A percentile compares a stretch with the other conserved stretches of the same genome.
Evolutionary conservation across 2,329 filamentous ascomycete genomes (phyloP).

Genomic region (Bisporella sp.): DNA sequence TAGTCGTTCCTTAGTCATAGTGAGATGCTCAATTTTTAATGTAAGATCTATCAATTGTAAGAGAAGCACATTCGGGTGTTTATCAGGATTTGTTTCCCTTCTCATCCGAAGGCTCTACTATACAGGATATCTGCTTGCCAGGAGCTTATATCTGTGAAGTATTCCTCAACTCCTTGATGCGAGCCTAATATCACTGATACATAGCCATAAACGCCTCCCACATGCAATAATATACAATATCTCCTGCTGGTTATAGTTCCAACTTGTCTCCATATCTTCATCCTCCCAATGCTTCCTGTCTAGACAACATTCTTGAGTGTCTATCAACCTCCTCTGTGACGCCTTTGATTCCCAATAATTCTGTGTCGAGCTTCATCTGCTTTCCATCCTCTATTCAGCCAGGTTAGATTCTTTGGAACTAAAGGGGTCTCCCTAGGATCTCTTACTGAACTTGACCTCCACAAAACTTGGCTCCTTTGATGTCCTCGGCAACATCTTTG

Average conservation of each 20-base stretch:
- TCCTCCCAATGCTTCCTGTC: slow-evolving; percentile 69
- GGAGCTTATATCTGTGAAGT: neutral
- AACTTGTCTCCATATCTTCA: slow-evolving; percentile 4
- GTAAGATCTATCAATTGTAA: no score
- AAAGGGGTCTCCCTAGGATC: neutral
- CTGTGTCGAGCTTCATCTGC: slow-evolving; percentile 74
- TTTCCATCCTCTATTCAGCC: slow-evolving; percentile 73
- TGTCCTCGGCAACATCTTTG: slow-evolving; percentile 64
- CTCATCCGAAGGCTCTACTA: no score
- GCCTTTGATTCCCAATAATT: slow-evolving; percentile 76
- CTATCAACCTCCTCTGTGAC: slow-evolving; percentile 84
- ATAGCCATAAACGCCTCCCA: slow-evolving; percentile 19
- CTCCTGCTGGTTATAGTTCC: neutral
- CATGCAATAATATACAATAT: slow-evolving; percentile 17
- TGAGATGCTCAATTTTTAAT: no score
- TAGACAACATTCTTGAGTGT: slow-evolving; percentile 74
- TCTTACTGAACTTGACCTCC: slow-evolving; percentile 76
- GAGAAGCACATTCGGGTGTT: no score
- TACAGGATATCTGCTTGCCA: no score
- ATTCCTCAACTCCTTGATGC: neutral
- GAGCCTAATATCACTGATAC: neutral
- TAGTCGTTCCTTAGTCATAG: no score
- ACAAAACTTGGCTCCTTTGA: slow-evolving; percentile 65
- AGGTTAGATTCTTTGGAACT: neutral
- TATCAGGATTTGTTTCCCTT: no score